Evolutionary conservation across 495 filamentous ascomycete species (phyloP).

Genomic region (Hyaloscypha hepaticicola): DNA sequence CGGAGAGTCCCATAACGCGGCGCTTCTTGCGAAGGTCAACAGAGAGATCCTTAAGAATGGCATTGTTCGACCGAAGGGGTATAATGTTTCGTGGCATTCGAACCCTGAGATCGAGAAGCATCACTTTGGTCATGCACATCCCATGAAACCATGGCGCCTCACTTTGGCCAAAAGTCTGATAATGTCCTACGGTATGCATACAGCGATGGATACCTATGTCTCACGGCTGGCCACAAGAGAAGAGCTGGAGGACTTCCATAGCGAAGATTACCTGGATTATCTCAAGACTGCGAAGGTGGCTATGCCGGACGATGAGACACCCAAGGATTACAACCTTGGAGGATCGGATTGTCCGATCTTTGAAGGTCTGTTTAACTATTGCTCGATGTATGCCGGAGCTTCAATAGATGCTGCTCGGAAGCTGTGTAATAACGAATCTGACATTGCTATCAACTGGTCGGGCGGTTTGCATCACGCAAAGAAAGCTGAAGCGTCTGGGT

Average conservation of each 20-base stretch:
- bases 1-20: slow-evolving; percentile 56
- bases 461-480: slow-evolving; percentile 98
- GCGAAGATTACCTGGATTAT: slow-evolving; percentile 86
- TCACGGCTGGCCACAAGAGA: slow-evolving; percentile 80
- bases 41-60: slow-evolving; percentile 67
- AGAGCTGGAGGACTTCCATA: slow-evolving; percentile 85
- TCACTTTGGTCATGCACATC: slow-evolving; percentile 92
- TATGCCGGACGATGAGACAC: slow-evolving; percentile 42
- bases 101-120: slow-evolving; percentile 94
- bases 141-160: slow-evolving; percentile 98
- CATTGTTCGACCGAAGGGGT: slow-evolving; percentile 75
- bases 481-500: slow-evolving; percentile 88
- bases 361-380: slow-evolving; percentile 92
- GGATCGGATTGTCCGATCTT: slow-evolving; percentile 93
- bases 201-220: slow-evolving; percentile 90
- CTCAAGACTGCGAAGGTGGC: slow-evolving; percentile 49
- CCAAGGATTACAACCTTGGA: slow-evolving; percentile 66
- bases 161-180: slow-evolving; percentile 94
- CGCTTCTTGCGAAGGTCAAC: slow-evolving; percentile 63
- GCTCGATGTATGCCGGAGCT: slow-evolving; percentile 86
- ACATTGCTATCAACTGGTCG: slow-evolving; percentile 99
- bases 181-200: slow-evolving; percentile 89
- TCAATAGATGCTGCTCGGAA: slow-evolving; percentile 90
- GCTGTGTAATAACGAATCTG: slow-evolving; percentile 77
- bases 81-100: slow-evolving; percentile 93